Evolutionary conservation across 2,329 filamentous ascomycete genomes (phyloP).

Genomic region (Microcyclospora tardicrescens): DNA sequence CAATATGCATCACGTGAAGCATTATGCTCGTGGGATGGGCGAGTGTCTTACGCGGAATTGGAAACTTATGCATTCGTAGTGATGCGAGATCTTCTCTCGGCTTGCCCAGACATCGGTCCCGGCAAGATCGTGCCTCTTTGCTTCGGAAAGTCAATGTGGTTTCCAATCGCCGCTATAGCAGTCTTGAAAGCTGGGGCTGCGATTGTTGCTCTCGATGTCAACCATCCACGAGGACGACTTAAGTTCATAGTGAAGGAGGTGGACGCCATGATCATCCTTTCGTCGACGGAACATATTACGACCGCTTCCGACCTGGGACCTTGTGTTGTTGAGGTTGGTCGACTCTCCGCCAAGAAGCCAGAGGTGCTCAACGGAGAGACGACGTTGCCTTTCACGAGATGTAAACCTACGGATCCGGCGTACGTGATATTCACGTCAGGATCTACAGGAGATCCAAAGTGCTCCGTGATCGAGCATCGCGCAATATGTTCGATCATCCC

Average conservation of each 20-base stretch:
- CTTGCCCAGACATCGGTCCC: too few relatives aligned
- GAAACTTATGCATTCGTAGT: too few relatives aligned
- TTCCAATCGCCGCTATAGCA: background rate
- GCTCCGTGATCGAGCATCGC: slow-evolving; percentile 58
- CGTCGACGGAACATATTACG: background rate
- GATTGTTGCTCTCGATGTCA: background rate
- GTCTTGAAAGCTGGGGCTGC: background rate
- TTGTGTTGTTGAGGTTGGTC: background rate
- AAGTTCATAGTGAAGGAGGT: background rate
- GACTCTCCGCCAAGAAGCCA: background rate
- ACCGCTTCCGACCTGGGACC: background rate
- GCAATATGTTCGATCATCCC: background rate
- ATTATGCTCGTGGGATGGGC: too few relatives aligned
- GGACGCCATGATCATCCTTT: background rate
- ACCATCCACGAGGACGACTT: background rate
- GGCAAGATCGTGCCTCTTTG: background rate
- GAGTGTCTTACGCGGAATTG: too few relatives aligned
- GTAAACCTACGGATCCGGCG: too few relatives aligned
- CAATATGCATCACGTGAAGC: too few relatives aligned
- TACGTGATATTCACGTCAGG: slow-evolving; percentile 79
- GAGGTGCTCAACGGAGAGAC: background rate
- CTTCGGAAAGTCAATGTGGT: background rate
- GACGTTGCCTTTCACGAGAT: background rate
- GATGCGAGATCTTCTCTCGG: too few relatives aligned
- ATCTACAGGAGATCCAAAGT: slow-evolving; percentile 68